phyloP scores from a whole-genome alignment of 108 stramenopile genomes.

The Aurantiochytrium sp. region DNA sequence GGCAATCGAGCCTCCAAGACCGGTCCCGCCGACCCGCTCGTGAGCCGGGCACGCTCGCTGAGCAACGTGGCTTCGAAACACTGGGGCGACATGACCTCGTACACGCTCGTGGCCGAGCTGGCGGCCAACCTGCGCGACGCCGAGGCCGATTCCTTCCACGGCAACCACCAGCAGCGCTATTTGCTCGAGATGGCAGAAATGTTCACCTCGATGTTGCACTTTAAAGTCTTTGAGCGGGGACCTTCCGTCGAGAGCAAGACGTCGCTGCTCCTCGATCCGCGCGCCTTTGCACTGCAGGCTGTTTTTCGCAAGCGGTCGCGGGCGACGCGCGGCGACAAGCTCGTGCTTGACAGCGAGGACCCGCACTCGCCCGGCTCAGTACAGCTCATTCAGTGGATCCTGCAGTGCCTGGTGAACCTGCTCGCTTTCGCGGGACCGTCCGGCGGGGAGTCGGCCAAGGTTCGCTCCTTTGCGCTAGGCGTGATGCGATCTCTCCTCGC shows the following conservation, averaged over 20 bases:
- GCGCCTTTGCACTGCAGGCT: neutral
- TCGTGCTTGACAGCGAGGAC: neutral
- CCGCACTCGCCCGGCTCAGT: neutral
- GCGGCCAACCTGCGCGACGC: neutral
- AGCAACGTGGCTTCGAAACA: neutral
- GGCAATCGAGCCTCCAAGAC: neutral
- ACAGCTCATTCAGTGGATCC: neutral
- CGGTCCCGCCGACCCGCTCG: neutral
- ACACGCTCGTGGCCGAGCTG: neutral
- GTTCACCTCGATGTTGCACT: slow-evolving; percentile 23
- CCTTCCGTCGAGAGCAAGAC: neutral
- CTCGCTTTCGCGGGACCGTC: neutral
- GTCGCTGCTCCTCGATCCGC: neutral
- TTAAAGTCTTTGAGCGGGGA: neutral
- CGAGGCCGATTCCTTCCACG: neutral
- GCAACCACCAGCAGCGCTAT: neutral
- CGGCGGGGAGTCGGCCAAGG: neutral
- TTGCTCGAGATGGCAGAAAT: neutral
- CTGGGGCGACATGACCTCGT: slow-evolving; percentile 20
- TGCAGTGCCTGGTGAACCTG: neutral
- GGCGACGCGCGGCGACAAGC: neutral
- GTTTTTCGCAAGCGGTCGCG: neutral
- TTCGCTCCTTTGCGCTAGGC: neutral
- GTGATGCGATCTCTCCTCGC: neutral
- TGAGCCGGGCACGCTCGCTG: neutral